A percentile compares a stretch with the other conserved stretches of the same genome.
These are phyloP conservation scores for Ogataea trehaloabstinens DNA, from an alignment of 805 yeast species.

Conservation along the genomic window DNA sequence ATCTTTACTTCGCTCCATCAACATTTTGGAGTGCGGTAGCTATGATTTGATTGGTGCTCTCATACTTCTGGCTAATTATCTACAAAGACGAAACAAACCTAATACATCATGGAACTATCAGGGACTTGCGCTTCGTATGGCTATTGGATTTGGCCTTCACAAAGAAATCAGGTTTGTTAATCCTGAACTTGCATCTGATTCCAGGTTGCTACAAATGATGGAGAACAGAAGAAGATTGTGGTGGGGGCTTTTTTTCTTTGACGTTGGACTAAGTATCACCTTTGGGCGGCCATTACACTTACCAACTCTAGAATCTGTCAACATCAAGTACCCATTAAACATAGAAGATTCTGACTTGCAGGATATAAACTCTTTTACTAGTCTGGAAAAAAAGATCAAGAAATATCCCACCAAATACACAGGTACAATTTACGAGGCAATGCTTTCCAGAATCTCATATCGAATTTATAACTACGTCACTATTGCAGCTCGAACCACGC, in stretches of 20 bases:
- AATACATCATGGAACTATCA: slow-evolving; percentile 59
- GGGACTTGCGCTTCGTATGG: slow-evolving; percentile 59
- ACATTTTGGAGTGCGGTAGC: slow-evolving; percentile 51
- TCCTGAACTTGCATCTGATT: slow-evolving; percentile 2
- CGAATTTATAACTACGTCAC: slow-evolving; percentile 39
- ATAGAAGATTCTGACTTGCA: slow-evolving; percentile 37
- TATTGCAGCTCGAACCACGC: slow-evolving; percentile 1
- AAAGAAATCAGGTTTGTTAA: slow-evolving; percentile 38
- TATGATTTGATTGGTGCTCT: slow-evolving; percentile 46
- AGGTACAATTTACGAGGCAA: slow-evolving; percentile 46
- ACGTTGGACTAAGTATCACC: slow-evolving; percentile 52
- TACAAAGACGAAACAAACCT: slow-evolving; percentile 54
- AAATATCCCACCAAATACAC: slow-evolving; percentile 47
- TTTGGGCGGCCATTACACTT: slow-evolving; percentile 54
- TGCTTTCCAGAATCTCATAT: slow-evolving; percentile 40
- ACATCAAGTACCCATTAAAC: slow-evolving; percentile 42
- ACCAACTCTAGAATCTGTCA: slow-evolving; percentile 40
- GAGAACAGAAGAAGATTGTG: slow-evolving; percentile 55
- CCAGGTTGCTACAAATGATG: slow-evolving; percentile 15
- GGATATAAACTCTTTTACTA: slow-evolving; percentile 5
- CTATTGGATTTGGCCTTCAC: slow-evolving; percentile 53
- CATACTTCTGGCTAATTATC: slow-evolving; percentile 49
- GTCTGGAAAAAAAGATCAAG: slow-evolving; percentile 8
- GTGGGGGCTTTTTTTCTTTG: slow-evolving; percentile 58
- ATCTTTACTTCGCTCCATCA: slow-evolving; percentile 34